Percentiles rank a stretch among this genome's conserved stretches.
Evolutionary conservation across 768 basidiomycete species (phyloP).

Genomic region (Phanerochaete carnosa): DNA sequence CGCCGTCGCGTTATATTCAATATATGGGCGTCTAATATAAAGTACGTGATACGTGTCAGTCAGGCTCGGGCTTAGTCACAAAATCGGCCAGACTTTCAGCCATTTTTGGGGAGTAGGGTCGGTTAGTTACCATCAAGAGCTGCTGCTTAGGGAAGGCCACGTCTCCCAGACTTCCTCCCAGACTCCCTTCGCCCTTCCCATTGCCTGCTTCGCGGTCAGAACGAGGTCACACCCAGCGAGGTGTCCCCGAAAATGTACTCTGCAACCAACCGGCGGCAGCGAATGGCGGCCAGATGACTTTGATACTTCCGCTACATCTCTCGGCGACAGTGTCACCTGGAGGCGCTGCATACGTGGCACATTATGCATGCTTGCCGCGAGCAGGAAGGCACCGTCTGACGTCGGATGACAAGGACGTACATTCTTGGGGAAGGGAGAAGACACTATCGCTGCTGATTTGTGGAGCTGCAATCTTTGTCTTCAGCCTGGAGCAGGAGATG

Average conservation of each 20-base stretch:
- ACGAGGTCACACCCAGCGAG: not conserved
- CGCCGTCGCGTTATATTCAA: conserved; percentile 1
- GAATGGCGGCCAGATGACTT: not conserved
- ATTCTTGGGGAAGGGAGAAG: not conserved
- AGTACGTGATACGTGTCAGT: conserved; percentile 4
- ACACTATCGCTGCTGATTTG: not conserved
- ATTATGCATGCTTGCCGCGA: not conserved
- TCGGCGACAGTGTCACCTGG: conserved; percentile 2
- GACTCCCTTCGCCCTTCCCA: not conserved
- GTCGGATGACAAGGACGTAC: not conserved
- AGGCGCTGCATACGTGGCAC: not conserved
- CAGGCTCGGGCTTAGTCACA: conserved; percentile 1
- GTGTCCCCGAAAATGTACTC: conserved; percentile 3
- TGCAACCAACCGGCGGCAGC: not conserved
- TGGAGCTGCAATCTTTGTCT: too few species aligned
- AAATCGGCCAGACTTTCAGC: not conserved
- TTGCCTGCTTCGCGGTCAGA: not conserved
- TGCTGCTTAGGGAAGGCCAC: not conserved
- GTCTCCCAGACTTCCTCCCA: not conserved
- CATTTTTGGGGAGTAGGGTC: not conserved
- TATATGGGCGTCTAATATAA: conserved; percentile 1
- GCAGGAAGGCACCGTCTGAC: not conserved
- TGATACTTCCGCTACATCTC: not conserved
- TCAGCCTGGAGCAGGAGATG: too few species aligned
- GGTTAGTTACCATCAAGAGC: not conserved